Conservation (phyloP, 495 filamentous ascomycete genomes). For the Diplogelasinospora grovesii region DNA sequence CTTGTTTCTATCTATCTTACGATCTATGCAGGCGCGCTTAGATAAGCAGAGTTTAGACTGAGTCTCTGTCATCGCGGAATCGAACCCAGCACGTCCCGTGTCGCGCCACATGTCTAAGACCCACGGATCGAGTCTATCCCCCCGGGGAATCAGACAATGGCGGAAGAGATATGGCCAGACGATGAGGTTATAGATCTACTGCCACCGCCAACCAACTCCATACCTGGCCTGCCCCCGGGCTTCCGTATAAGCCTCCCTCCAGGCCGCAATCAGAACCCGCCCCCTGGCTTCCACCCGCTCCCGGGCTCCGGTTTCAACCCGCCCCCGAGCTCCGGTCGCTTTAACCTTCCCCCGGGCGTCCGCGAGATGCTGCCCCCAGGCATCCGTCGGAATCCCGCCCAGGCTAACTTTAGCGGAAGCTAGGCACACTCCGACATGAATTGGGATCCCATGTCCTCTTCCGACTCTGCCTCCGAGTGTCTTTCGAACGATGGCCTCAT, state of each 20-base stretch:
- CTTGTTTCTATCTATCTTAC: slow-evolving; percentile 4
- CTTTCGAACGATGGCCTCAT: not conserved
- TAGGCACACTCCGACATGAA: not conserved
- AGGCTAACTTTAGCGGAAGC: slow-evolving; percentile 2
- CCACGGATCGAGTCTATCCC: slow-evolving; percentile 3
- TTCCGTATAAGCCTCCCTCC: slow-evolving; percentile 2
- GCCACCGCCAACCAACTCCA: slow-evolving; percentile 3
- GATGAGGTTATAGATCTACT: slow-evolving; percentile 5
- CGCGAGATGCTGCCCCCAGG: slow-evolving; percentile 4
- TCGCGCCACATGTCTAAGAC: not conserved
- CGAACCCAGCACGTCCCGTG: too few relatives aligned
- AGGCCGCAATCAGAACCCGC: slow-evolving; percentile 1
- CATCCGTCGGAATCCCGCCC: slow-evolving; percentile 2
- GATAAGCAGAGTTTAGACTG: slow-evolving; percentile 3
- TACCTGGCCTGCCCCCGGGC: slow-evolving; percentile 2
- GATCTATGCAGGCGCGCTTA: slow-evolving; percentile 1
- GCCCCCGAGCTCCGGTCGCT: too few relatives aligned
- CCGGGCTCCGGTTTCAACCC: too few relatives aligned
- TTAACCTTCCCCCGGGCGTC: too few relatives aligned
- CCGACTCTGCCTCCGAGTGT: not conserved
- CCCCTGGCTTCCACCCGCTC: too few relatives aligned
- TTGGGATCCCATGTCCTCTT: not conserved
- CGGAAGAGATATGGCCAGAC: slow-evolving; percentile 4
- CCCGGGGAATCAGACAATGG: slow-evolving; percentile 4
- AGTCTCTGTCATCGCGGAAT: too few relatives aligned